Percentiles rank a stretch among this genome's conserved stretches.
Evolutionary conservation across 257 asterid genomes (phyloP).

Genomic region (Cynanchum wilfordii): DNA sequence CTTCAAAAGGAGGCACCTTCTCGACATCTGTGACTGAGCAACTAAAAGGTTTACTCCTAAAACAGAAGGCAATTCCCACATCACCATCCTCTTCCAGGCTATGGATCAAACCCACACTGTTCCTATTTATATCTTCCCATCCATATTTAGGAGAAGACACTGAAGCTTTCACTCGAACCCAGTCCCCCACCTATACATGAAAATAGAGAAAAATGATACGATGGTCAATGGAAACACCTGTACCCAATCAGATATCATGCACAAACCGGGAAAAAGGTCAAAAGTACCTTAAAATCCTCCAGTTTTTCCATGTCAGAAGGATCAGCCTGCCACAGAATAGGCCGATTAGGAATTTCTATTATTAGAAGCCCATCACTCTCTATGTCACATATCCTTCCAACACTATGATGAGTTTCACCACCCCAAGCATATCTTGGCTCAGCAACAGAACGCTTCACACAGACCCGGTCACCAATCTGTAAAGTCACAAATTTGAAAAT

Average conservation of each 20-base stretch:
- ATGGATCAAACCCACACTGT: conserved; percentile 81
- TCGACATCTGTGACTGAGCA: conserved; percentile 95
- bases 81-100: conserved; percentile 98
- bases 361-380: conserved; percentile 94
- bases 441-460: conserved; percentile 98
- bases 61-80: conserved; percentile 95
- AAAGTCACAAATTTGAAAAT: conserved; percentile 8
- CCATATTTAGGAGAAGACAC: conserved; percentile 97
- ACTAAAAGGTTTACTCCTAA: conserved; percentile 79
- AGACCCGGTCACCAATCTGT: conserved; percentile 92
- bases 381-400: conserved; percentile 85
- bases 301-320: conserved; percentile 98
- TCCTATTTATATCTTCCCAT: conserved; percentile 91
- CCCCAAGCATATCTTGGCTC: conserved; percentile 99
- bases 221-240: conserved; percentile 7
- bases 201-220: conserved; percentile 5
- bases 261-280: conserved; percentile 1
- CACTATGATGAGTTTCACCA: conserved; percentile 98
- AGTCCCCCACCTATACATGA: conserved; percentile 70
- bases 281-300: conserved; percentile 84
- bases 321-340: conserved; percentile 98
- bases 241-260: not conserved
- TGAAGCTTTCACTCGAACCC: conserved; percentile 91
- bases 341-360: conserved; percentile 79
- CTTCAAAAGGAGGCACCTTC: conserved; percentile 81